Percentiles rank a stretch among this genome's conserved stretches.
Evolutionary conservation across 768 basidiomycete genomes (phyloP).

Genomic region (Pisolithus sp.): DNA sequence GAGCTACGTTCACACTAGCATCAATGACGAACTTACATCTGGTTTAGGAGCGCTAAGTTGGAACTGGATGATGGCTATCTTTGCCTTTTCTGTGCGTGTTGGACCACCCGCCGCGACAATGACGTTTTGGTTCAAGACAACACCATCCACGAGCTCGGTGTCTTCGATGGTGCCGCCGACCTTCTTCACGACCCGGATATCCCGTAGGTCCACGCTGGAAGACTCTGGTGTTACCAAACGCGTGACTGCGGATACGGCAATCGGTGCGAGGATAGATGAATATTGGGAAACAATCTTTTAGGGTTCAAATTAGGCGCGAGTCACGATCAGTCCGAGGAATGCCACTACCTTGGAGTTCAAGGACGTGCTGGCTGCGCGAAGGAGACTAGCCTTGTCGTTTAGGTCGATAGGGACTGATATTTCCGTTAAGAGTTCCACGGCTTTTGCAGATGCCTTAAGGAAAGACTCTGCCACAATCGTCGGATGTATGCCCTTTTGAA

Average conservation of each 20-base stretch:
- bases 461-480: slow-evolving; percentile 96
- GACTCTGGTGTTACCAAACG: slow-evolving; percentile 85
- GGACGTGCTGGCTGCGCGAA: slow-evolving; percentile 91
- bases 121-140: slow-evolving; percentile 96
- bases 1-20: background rate
- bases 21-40: slow-evolving; percentile 54
- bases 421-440: slow-evolving; percentile 90
- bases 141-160: slow-evolving; percentile 92
- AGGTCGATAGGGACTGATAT: slow-evolving; percentile 91
- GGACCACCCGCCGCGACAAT: slow-evolving; percentile 88
- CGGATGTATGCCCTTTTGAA: slow-evolving; percentile 95
- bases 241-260: slow-evolving; percentile 94
- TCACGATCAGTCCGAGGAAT: background rate
- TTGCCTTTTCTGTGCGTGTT: slow-evolving; percentile 94
- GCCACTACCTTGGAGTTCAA: slow-evolving; percentile 84
- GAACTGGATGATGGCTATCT: slow-evolving; percentile 97
- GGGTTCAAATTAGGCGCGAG: background rate
- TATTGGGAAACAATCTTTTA: slow-evolving; percentile 96
- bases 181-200: slow-evolving; percentile 95
- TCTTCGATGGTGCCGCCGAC: slow-evolving; percentile 99
- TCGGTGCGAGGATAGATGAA: slow-evolving; percentile 95
- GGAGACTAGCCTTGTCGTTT: slow-evolving; percentile 73
- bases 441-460: slow-evolving; percentile 84
- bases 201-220: slow-evolving; percentile 92
- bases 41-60: slow-evolving; percentile 97